These are phyloP conservation scores for Pleurotus salmoneostramineus DNA, from an alignment of 768 basidiomycete species.

Conservation along the genomic window DNA sequence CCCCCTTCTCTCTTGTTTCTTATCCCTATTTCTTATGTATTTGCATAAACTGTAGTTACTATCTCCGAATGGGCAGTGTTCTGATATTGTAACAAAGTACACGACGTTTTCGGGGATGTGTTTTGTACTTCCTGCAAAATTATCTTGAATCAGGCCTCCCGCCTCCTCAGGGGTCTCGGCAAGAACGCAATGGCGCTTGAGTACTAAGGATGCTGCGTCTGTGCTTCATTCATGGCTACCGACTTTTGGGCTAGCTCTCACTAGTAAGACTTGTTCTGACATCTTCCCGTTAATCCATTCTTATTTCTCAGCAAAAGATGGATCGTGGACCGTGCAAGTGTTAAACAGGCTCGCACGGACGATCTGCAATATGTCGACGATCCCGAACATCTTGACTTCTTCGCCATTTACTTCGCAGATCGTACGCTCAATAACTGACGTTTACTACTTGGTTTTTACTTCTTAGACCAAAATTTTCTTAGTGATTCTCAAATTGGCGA, in stretches of 20 bases:
- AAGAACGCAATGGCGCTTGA: background rate
- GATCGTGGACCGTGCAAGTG: constrained; percentile 78
- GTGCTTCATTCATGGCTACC: constrained; percentile 58
- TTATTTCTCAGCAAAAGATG: constrained; percentile 73
- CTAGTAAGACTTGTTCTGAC: constrained; percentile 43
- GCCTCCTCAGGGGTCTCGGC: background rate
- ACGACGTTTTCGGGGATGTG: background rate
- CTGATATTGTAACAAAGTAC: background rate
- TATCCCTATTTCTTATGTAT: constrained; percentile 30
- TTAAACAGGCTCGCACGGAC: constrained; percentile 69
- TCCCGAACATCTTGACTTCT: constrained; percentile 72
- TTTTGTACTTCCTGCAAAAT: too few relatives aligned
- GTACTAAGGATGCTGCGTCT: background rate
- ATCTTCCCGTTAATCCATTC: background rate
- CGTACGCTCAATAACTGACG: constrained; percentile 34
- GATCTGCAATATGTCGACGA: constrained; percentile 80
- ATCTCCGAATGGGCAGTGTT: background rate
- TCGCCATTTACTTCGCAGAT: constrained; percentile 88
- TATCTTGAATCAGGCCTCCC: too few relatives aligned
- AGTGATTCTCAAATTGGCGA: constrained; percentile 88
- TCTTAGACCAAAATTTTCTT: background rate
- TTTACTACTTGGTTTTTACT: background rate
- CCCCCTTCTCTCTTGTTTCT: constrained; percentile 13
- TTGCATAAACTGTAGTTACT: constrained; percentile 17
- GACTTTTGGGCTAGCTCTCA: constrained; percentile 94